Evolutionary conservation across 2,329 filamentous ascomycete genomes (phyloP).

Genomic region (Fusarium stilboides): DNA sequence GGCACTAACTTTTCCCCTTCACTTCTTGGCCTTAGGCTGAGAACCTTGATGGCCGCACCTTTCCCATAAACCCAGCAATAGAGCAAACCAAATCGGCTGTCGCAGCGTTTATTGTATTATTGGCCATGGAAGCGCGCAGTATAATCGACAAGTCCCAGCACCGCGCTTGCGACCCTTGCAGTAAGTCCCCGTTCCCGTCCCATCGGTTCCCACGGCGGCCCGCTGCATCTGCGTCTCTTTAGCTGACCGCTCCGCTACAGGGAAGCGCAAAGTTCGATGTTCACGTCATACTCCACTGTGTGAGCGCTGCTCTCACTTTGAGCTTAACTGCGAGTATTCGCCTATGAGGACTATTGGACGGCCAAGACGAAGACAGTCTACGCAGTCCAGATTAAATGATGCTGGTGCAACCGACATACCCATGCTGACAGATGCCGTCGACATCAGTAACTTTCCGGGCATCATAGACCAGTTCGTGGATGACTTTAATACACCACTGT

Average conservation of each 20-base stretch:
- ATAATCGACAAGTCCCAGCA: constrained; percentile 39
- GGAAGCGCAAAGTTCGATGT: constrained; percentile 37
- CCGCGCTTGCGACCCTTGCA: constrained; percentile 37
- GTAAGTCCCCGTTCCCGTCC: constrained; percentile 6
- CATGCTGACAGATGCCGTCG: constrained; percentile 2
- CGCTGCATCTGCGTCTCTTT: not conserved
- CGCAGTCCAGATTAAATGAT: not conserved
- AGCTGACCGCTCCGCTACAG: constrained; percentile 24
- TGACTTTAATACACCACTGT: not conserved
- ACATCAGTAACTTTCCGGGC: constrained; percentile 1
- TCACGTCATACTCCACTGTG: constrained; percentile 35
- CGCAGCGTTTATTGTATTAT: not conserved
- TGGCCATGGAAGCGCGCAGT: constrained; percentile 28
- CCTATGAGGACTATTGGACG: constrained; percentile 31
- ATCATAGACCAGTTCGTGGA: constrained; percentile 26
- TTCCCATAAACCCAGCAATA: constrained; percentile 4
- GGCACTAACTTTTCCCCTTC: too few relatives aligned
- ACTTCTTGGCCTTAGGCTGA: not conserved
- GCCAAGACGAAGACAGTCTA: constrained; percentile 1
- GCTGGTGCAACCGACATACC: not conserved
- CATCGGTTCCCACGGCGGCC: too few relatives aligned
- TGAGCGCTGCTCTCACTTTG: constrained; percentile 40
- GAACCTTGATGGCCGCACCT: constrained; percentile 36
- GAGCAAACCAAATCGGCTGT: constrained; percentile 7
- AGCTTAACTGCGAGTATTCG: constrained; percentile 31